phyloP scores from a whole-genome alignment of 2,329 filamentous ascomycete species.

The Claviceps capensis region DNA sequence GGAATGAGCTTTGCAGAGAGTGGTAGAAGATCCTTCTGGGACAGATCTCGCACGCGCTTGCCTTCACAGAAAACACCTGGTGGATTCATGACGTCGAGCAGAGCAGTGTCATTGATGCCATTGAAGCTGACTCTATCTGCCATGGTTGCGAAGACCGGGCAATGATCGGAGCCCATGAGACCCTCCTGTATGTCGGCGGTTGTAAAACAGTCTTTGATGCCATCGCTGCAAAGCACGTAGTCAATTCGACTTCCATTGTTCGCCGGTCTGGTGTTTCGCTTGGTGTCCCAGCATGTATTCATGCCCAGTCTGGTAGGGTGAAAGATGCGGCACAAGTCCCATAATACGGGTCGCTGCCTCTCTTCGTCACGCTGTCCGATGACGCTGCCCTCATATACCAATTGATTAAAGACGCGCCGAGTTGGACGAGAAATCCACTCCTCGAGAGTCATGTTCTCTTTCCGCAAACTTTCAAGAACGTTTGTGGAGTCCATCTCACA shows the following conservation, averaged over 20 bases:
- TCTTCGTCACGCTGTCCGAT: constrained; percentile 52
- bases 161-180: constrained; percentile 90
- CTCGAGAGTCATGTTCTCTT: constrained; percentile 51
- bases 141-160: constrained; percentile 72
- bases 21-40: constrained; percentile 50
- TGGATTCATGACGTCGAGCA: constrained; percentile 68
- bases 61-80: constrained; percentile 56
- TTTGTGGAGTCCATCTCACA: constrained; percentile 64
- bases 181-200: constrained; percentile 85
- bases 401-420: constrained; percentile 69
- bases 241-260: constrained; percentile 92
- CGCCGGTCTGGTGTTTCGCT: constrained; percentile 85
- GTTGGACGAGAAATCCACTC: constrained; percentile 62
- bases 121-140: constrained; percentile 45
- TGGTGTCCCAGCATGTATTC: constrained; percentile 97
- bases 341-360: constrained; percentile 57
- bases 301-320: constrained; percentile 72
- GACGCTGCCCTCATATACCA: constrained; percentile 62
- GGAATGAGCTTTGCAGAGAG: constrained; percentile 73
- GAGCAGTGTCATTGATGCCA: constrained; percentile 31
- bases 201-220: constrained; percentile 67
- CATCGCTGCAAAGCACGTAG: constrained; percentile 72
- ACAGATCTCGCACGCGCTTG: constrained; percentile 51
- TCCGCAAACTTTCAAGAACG: constrained; percentile 55
- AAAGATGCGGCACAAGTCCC: constrained; percentile 73